phyloP scores from a whole-genome alignment of 1,284 basidiomycete genomes.

The Mycosarcoma mackinlayi region DNA sequence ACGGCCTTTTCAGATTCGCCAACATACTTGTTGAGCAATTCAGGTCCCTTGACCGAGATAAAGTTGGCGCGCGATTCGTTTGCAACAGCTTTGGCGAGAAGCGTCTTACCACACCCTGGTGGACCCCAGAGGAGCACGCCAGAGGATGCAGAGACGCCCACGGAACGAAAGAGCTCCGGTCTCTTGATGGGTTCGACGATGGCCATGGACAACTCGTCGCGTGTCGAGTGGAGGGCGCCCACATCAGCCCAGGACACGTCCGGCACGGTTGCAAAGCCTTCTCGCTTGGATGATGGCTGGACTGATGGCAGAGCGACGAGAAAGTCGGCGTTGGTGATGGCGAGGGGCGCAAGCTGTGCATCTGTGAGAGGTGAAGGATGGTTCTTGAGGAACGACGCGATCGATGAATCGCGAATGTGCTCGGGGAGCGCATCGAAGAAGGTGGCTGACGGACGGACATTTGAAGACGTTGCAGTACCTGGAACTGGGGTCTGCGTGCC shows the following conservation, averaged over 20 bases:
- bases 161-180: conserved; percentile 85
- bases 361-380: conserved; percentile 83
- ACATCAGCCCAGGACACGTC: conserved; percentile 95
- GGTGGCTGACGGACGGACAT: conserved; percentile 41
- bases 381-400: conserved; percentile 85
- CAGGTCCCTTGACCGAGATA: conserved; percentile 96
- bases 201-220: conserved; percentile 95
- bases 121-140: conserved; percentile 98
- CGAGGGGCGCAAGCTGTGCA: conserved; percentile 80
- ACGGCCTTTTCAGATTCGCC: conserved; percentile 97
- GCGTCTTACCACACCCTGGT: conserved; percentile 95
- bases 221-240: conserved; percentile 85
- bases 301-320: conserved; percentile 81
- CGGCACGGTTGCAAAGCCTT: conserved; percentile 96
- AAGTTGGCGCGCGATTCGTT: conserved; percentile 95
- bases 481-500: conserved; percentile 14
- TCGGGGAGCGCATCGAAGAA: conserved; percentile 65
- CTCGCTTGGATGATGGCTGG: conserved; percentile 94
- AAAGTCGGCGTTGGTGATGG: conserved; percentile 80
- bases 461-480: conserved; percentile 4
- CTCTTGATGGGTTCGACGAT: conserved; percentile 93
- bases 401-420: conserved; percentile 75
- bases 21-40: conserved; percentile 95
- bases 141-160: conserved; percentile 79
- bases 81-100: conserved; percentile 95